Base-by-base conservation (phyloP, 2,329 filamentous ascomycete species). In the Monosporascus sp. region DNA sequence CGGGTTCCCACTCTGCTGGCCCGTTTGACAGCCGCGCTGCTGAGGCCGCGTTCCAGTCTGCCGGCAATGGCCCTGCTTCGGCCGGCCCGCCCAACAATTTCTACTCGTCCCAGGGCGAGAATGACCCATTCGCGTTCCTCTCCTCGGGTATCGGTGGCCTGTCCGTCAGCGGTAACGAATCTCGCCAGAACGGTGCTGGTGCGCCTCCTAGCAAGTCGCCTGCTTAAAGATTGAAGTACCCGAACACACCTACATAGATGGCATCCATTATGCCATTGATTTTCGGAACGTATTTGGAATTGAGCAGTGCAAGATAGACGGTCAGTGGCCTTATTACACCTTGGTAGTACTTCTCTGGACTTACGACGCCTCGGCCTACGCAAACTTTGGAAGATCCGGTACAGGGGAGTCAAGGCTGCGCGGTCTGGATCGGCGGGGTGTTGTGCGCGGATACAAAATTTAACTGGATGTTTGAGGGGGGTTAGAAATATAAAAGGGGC, bases 21-120 rank as follows among this genome's bases (percentile, higher is more conserved):
- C 88, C 88, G 5, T 97, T 99, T 66, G 92, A 96, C 68, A 95
- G 91, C 76, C 89, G 92, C 58, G 89, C 90, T 57, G 90, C 93
- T 17, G 93, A 97, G 75, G 91, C 91, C 55, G 93, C 94, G 25
- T 99, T 99, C 78, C 89, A 90, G 68, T 89, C 89, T 41, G 91
- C 90, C 39, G 87, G 87, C 62, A 93, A 94, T 62, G 89, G 89
- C 52, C 87, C 87, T 20, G 85, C 86, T 17, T 89, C 88, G 45
- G 87, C 86, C 55, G 89, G 88, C 41, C 84, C 87, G 37, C 85
- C 87, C 43, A 90, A 89, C 73, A 88, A 87, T 64, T 84, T 83
- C 66, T 89, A 87, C 64, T 87, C 87, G 67, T 75, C 70, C 57
- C 78, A 84, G 62, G 76, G 75, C 52, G 85, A 89, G 65, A 85